Evolutionary conservation across 2,329 filamentous ascomycete species (phyloP), one percentile per base, ranked within the genome.

Genomic region (Xylaria sp.): DNA sequence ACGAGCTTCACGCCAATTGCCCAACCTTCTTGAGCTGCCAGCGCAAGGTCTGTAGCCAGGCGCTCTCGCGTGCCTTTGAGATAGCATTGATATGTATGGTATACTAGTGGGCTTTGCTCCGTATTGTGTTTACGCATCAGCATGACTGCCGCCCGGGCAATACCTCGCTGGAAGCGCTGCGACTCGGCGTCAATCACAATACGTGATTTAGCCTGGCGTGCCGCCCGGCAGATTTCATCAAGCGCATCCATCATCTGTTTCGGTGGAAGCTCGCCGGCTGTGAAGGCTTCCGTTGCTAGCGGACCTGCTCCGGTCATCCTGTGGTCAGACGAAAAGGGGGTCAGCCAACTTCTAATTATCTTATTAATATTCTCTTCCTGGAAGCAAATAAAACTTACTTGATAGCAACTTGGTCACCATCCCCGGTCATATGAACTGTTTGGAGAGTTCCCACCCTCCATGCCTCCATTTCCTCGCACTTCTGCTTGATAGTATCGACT

Each of bases 221-320:
- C 58, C 44, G 44, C 58, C n/a, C 18, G 12, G 58, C 58, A 60
- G 27, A 60, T 60, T 9, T 60, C 58, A 32, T 60, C 44, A 3
- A 60, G 44, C 18, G 58, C 42, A 16, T 50, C 44, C 44, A 60
- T 37, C 58, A 60, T 60, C 44, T 60, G 58, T 40, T 35, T 35
- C 29, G 58, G 58, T 37, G 58, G 42, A 23, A 60, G 29, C 2
- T 37, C 5, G 44, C 58, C 58, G 18, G 58, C 58, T 27, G 58
- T 23, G 58, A 60, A 50, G 37, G 58, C 58, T 29, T 60, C 21
- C n/a, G 58, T 60, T 18, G 44, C 58, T 37, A 25, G 8, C 13
- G 58, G 42, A 37, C 58, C 58, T 37, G 58, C 58, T 50, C 58
- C 58, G 8, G 58, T 60, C 58, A 60, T 50, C 58, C 58, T 60